Percentiles rank a stretch among this genome's conserved stretches.
Evolutionary conservation across 768 basidiomycete species (phyloP).

Genomic region (Phlegmacium glaucopus): DNA sequence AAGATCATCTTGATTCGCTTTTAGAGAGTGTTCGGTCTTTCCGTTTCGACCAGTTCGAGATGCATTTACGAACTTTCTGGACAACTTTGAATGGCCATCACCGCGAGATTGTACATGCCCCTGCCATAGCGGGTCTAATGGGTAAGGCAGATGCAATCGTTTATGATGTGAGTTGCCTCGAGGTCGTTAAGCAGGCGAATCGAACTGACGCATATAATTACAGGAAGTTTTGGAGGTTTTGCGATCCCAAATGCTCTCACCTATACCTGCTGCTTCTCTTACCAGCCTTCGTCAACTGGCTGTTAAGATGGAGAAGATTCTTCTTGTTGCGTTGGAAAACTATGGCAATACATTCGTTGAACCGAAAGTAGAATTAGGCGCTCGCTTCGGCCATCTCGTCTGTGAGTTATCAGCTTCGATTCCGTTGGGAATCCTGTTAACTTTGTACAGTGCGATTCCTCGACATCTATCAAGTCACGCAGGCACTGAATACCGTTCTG

Average conservation of each 20-base stretch:
- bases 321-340: conserved; percentile 73
- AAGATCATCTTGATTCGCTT: conserved; percentile 83
- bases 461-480: conserved; percentile 90
- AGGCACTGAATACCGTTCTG: conserved; percentile 83
- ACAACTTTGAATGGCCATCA: conserved; percentile 66
- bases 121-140: conserved; percentile 85
- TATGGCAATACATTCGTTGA: conserved; percentile 90
- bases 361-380: conserved; percentile 87
- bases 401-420: conserved; percentile 46
- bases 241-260: conserved; percentile 79
- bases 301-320: conserved; percentile 89
- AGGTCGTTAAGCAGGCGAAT: background rate
- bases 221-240: conserved; percentile 87
- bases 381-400: conserved; percentile 87
- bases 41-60: conserved; percentile 88
- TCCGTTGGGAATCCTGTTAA: conserved; percentile 5
- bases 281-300: conserved; percentile 77
- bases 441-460: conserved; percentile 72
- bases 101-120: conserved; percentile 86
- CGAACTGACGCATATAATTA: conserved; percentile 15
- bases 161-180: conserved; percentile 70
- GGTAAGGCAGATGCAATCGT: conserved; percentile 87
- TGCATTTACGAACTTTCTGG: conserved; percentile 87
- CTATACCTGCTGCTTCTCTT: conserved; percentile 64
- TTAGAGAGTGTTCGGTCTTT: conserved; percentile 74